Base-by-base conservation (phyloP, 331 rosid genomes). In the Stylosanthes scabra region DNA sequence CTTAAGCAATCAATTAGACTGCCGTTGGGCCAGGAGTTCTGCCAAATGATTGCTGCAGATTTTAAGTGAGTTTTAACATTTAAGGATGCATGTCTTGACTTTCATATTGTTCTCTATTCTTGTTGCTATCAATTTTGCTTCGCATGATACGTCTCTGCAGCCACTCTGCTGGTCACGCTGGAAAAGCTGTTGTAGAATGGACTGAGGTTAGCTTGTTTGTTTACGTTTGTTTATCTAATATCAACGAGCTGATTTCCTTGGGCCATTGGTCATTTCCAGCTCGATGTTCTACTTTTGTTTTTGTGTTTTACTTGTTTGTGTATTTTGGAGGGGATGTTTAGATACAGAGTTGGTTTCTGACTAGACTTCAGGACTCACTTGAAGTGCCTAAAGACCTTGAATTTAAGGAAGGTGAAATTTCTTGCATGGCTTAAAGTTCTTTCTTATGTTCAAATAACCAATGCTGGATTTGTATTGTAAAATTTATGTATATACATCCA, bases 121-220 rank as follows among this genome's bases (percentile, higher is more conserved):
- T 52, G 45, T 55, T 2, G 2, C 46, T 67, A 81, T 76, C 69
- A 57, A 29, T 45, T 78, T 51, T 69, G 57, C 72, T 75, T 83
- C 68, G 37, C 31, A 8, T 76, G 55, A 77, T 71, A 13, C 80
- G 63, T 31, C 16, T 77, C 47, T 86, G 83, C 89, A 94, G 97
- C 78, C 89, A 83, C 60, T 89, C 96, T 0, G 76, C 91, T 44
- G 99, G 86, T 78, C 97, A 96, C 66, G 97, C 97, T 47, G 99
- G 96, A 71, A 91, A 94, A 55, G 96, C 99, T 37, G 39, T 83
- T 50, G 14, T 89, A 66, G 91, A 88, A 78, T 89, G 96, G 96
- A 81, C 77, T 5, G 91, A 94, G 96, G 97, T 94, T 59, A 47
- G 50, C 66, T 62, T 66, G 31, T 59, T 78, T 68, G 64, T 70